Conservation (phyloP, 2,329 filamentous ascomycete species). For the Pyrenophora graminea region DNA sequence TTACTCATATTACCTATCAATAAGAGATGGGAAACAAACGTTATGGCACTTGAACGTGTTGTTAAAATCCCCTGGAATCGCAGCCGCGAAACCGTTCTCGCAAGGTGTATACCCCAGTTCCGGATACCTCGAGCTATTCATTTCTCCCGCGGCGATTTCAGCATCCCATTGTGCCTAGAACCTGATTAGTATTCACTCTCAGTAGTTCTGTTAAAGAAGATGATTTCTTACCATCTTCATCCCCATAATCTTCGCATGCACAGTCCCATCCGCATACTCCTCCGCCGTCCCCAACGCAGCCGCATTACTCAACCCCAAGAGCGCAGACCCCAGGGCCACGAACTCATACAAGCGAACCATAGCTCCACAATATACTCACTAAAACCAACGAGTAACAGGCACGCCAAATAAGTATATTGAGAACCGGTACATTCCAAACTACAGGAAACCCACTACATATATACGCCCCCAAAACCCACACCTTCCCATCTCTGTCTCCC, state of each 20-base stretch:
- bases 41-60: constrained; percentile 46
- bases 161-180: constrained; percentile 31
- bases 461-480: neutral
- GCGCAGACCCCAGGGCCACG: constrained; percentile 20
- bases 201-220: neutral
- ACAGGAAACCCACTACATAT: neutral
- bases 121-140: constrained; percentile 34
- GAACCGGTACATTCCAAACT: too few relatives aligned
- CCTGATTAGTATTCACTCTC: constrained; percentile 3
- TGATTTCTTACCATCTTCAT: constrained; percentile 33
- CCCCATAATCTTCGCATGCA: constrained; percentile 42
- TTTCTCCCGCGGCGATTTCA: constrained; percentile 31
- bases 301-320: constrained; percentile 26
- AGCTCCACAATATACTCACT: neutral
- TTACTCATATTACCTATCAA: too few relatives aligned
- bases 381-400: too few relatives aligned
- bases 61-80: constrained; percentile 39
- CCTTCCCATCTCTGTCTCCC: neutral
- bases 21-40: constrained; percentile 18
- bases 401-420: too few relatives aligned
- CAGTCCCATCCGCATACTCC: constrained; percentile 42
- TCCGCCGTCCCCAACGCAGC: constrained; percentile 31
- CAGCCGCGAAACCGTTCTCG: constrained; percentile 39
- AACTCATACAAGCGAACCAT: constrained; percentile 23
- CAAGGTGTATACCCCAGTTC: constrained; percentile 38